A percentile compares a stretch with the other conserved stretches of the same genome.
phyloP scores from a whole-genome alignment of 805 yeast species.

The Wickerhamiella vanderwaltii region DNA sequence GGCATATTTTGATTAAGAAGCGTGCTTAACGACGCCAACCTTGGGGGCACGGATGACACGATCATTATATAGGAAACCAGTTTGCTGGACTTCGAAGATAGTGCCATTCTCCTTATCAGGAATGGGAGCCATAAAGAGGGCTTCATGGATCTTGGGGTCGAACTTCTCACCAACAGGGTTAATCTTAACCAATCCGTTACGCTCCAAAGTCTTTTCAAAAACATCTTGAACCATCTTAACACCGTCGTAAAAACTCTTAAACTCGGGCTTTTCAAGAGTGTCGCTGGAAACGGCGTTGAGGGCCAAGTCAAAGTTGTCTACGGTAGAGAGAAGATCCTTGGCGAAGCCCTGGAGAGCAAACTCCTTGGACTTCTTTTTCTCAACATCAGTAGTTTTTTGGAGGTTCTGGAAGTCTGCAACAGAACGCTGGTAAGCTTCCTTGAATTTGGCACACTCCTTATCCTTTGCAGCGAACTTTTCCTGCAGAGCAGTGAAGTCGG shows the following conservation, averaged over 20 bases:
- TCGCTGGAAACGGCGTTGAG: conserved; percentile 45
- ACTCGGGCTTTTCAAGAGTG: conserved; percentile 41
- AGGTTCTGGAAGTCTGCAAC: conserved; percentile 87
- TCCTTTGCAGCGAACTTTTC: conserved; percentile 42
- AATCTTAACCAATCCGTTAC: conserved; percentile 69
- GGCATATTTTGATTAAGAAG: too few relatives aligned
- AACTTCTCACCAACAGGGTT: conserved; percentile 76
- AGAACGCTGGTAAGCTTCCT: conserved; percentile 70
- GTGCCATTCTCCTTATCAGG: conserved; percentile 87
- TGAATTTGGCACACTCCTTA: conserved; percentile 62
- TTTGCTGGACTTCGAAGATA: conserved; percentile 83
- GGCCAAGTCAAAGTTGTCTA: conserved; percentile 85
- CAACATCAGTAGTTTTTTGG: conserved; percentile 82
- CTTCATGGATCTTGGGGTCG: conserved; percentile 89
- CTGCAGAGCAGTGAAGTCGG: conserved; percentile 31
- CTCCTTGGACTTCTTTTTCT: conserved; percentile 74
- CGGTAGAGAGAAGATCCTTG: conserved; percentile 74
- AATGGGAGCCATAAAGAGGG: conserved; percentile 76
- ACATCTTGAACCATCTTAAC: conserved; percentile 80
- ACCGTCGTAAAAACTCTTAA: conserved; percentile 71
- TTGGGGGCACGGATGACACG: conserved; percentile 91
- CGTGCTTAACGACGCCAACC: conserved; percentile 75
- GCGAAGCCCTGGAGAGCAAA: conserved; percentile 89
- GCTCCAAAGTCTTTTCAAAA: conserved; percentile 68
- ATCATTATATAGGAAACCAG: conserved; percentile 73